Evolutionary conservation across 1,284 basidiomycete genomes (phyloP).

Genomic region (Cutaneotrichosporon sp.): DNA sequence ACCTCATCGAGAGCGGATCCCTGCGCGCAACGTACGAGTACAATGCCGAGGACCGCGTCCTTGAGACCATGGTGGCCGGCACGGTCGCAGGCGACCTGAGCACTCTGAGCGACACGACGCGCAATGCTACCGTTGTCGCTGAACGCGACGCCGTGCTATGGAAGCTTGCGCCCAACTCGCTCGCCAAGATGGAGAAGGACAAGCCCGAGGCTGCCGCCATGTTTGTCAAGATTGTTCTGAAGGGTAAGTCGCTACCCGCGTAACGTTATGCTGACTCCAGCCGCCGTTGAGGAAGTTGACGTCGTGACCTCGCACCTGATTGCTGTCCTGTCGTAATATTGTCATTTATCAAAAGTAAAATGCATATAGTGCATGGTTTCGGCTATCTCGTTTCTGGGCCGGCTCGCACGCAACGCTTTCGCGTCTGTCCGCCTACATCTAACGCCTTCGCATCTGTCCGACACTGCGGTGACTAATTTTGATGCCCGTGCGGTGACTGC

Average conservation of each 20-base stretch:
- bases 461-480: too few species aligned
- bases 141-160: conserved; percentile 76
- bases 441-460: too few species aligned
- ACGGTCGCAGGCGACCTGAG: conserved; percentile 86
- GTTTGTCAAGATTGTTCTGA: conserved; percentile 73
- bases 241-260: conserved; percentile 60
- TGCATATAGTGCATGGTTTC: background rate
- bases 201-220: conserved; percentile 64
- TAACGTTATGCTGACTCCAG: conserved; percentile 25
- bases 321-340: conserved; percentile 41
- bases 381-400: too few species aligned
- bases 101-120: conserved; percentile 67
- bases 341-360: background rate
- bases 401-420: too few species aligned
- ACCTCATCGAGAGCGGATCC: conserved; percentile 80
- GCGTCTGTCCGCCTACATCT: too few species aligned
- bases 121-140: conserved; percentile 82
- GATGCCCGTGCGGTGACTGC: too few species aligned
- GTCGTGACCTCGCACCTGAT: conserved; percentile 50
- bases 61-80: conserved; percentile 89
- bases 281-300: conserved; percentile 52
- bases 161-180: conserved; percentile 64
- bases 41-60: conserved; percentile 61
- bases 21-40: conserved; percentile 77
- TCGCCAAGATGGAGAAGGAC: conserved; percentile 65